Conservation (phyloP, 148 eudicot species). For the Fagopyrum homotropicum region DNA sequence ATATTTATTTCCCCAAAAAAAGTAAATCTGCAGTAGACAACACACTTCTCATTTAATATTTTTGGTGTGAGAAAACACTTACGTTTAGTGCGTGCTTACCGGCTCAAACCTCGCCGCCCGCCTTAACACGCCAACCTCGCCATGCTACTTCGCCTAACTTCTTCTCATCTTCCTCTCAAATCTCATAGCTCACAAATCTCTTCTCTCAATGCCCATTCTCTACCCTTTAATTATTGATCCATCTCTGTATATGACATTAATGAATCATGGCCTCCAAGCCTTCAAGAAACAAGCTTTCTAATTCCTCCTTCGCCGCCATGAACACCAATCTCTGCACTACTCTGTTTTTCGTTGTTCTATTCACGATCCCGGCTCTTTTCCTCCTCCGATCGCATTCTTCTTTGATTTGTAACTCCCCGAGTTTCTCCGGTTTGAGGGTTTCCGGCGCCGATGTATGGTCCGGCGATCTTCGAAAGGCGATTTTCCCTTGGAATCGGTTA, state of each 20-base stretch:
- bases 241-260: not conserved
- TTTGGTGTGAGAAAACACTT: not conserved
- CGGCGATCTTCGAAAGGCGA: slow-evolving; percentile 56
- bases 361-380: slow-evolving; percentile 55
- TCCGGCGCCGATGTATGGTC: slow-evolving; percentile 27
- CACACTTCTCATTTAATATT: not conserved
- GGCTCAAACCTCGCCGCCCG: not conserved
- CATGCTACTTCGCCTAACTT: slow-evolving; percentile 10
- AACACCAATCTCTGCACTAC: slow-evolving; percentile 47
- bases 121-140: slow-evolving; percentile 2
- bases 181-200: not conserved
- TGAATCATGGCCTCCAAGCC: slow-evolving; percentile 6
- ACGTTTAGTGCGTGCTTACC: slow-evolving; percentile 3
- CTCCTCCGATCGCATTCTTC: slow-evolving; percentile 48
- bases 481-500: slow-evolving; percentile 71
- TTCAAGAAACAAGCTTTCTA: slow-evolving; percentile 1
- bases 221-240: not conserved
- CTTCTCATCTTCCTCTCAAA: not conserved
- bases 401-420: slow-evolving; percentile 18
- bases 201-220: not conserved
- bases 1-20: not conserved
- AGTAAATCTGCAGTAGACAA: not conserved
- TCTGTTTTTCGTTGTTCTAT: slow-evolving; percentile 52
- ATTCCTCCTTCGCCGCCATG: slow-evolving; percentile 15
- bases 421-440: slow-evolving; percentile 7